phyloP scores from a whole-genome alignment of 148 eudicot species.

The Rhododendron ferrugineum region DNA sequence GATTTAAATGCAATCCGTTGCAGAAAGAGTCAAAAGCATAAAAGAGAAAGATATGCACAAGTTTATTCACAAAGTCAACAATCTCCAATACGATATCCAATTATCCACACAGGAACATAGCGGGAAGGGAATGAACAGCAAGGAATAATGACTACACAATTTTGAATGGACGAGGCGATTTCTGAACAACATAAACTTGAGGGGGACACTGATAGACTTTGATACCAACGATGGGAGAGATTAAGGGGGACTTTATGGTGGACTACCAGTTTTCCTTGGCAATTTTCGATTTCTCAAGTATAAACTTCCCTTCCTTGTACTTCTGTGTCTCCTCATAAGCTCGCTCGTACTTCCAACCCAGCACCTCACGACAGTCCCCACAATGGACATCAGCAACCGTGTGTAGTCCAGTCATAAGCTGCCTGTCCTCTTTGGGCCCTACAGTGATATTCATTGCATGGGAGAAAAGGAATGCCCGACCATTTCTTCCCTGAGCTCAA shows the following conservation, averaged over 20 bases:
- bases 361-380: no score
- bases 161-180: slow-evolving; percentile 3
- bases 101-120: slow-evolving; percentile 4
- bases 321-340: no score
- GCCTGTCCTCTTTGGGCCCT: slow-evolving; percentile 74
- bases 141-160: slow-evolving; percentile 10
- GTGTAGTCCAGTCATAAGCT: no score
- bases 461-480: slow-evolving; percentile 78
- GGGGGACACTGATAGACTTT: background rate
- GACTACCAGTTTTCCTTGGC: no score
- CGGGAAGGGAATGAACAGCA: slow-evolving; percentile 2
- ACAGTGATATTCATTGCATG: slow-evolving; percentile 64
- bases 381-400: slow-evolving; percentile 21
- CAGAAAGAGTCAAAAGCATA: slow-evolving; percentile 12
- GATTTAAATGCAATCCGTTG: background rate
- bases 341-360: no score
- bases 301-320: no score
- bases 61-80: background rate
- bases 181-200: background rate
- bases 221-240: no score
- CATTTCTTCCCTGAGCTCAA: slow-evolving; percentile 50
- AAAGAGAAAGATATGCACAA: background rate
- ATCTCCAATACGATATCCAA: slow-evolving; percentile 6
- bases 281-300: no score
- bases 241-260: no score